phyloP scores from a whole-genome alignment of 2,329 filamentous ascomycete genomes.

The Neurospora sp. region DNA sequence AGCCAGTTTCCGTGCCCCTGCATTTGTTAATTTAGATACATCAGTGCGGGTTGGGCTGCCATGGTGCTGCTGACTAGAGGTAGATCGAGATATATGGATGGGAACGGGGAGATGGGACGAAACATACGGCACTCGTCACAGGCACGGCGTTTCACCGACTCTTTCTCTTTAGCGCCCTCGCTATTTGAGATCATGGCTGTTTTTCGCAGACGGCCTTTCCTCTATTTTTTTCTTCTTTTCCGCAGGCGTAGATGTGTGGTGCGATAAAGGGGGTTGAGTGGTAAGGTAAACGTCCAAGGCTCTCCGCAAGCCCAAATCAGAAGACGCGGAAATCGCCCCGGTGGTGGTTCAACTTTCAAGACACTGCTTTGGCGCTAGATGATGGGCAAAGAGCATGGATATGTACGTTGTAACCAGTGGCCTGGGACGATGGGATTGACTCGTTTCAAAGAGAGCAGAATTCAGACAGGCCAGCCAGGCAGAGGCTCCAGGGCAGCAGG shows the following conservation, averaged over 20 bases:
- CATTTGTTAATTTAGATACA: slow-evolving; percentile 6
- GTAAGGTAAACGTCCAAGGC: not conserved
- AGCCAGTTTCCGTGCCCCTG: slow-evolving; percentile 53
- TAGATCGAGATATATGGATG: slow-evolving; percentile 2
- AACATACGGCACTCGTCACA: slow-evolving; percentile 59
- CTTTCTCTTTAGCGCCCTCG: not conserved
- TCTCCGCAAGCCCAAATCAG: not conserved
- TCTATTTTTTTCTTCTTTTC: not conserved
- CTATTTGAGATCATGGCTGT: not conserved
- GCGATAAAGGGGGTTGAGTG: not conserved
- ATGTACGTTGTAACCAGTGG: not conserved
- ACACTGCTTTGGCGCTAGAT: not conserved
- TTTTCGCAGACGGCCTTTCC: not conserved
- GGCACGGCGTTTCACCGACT: slow-evolving; percentile 42
- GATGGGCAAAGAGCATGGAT: not conserved
- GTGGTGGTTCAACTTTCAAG: not conserved
- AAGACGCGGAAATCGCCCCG: not conserved
- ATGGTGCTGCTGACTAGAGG: not conserved
- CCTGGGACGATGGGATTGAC: not conserved
- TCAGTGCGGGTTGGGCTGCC: not conserved
- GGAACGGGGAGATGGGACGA: not conserved
- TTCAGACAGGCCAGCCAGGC: not conserved
- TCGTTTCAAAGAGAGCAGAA: not conserved
- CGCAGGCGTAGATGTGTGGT: not conserved
- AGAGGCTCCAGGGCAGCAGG: not conserved